Base-by-base conservation (phyloP, 2,329 filamentous ascomycete species). In the Ascochyta fabae region DNA sequence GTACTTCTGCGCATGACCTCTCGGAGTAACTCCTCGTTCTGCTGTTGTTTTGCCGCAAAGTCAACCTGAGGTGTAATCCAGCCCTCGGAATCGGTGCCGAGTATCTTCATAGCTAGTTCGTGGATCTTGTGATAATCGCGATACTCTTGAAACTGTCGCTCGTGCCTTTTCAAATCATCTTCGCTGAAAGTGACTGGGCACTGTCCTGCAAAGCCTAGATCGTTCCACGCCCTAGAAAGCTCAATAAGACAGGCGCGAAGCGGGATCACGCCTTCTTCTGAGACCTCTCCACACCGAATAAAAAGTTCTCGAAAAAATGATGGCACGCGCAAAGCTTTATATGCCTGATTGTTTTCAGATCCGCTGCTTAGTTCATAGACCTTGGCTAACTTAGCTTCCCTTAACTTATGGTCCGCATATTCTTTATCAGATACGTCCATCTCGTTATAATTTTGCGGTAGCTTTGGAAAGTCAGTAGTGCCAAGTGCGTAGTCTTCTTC, bases 21-120 rank as follows among this genome's bases (percentile, higher is more conserved):
- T 42, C 60, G 42, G 9, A 66, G 39, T 23, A 76, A 43, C 29
- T 68, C 62, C 34, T 57, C 46, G 53, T 73, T 75, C 47, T 65
- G 60, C 27, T 51, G 46, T 55, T 61, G 57, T 23, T 40, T 46
- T 24, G 22, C 51, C 16, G 34, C 52, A 33, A 70, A 61, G 59
- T 77, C 70, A 33, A 73, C 7, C 27, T 67, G 55, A 13, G 72
- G 75, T 6, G 66, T 39, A 15, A 76, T 61, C 72, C 73, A 78
- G 10, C 73, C 73, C 42, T 77, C 74, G 0, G 62, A 61, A 62
- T 77, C 75, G 0, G 73, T 73, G 47, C 59, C 58, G 3, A 77
- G 60, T 43, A 58, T 59, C 38, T 71, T 62, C 46, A 60, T 50
- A 4, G 67, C 73, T 29, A 74, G 34, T 40, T 68, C 60, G 22